These are phyloP conservation scores for Triticum turgidum DNA, from an alignment of 176 grass and related monocot species.

Conservation along the genomic window DNA sequence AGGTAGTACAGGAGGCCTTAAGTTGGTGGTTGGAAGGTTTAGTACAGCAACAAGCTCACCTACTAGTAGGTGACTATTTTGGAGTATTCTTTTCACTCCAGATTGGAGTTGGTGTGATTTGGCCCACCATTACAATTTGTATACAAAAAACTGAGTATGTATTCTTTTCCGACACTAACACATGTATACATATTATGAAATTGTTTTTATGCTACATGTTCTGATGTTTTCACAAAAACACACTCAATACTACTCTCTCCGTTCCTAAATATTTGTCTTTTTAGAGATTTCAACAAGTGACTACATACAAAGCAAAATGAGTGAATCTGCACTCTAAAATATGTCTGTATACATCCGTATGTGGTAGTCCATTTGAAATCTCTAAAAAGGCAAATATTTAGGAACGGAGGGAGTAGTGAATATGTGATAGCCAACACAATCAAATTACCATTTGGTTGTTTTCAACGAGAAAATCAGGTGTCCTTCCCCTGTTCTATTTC, in stretches of 20 bases:
- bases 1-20: neutral
- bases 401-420: neutral
- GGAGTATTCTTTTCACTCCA: conserved; percentile 18
- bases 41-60: neutral
- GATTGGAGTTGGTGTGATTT: conserved; percentile 31
- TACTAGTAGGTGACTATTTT: neutral
- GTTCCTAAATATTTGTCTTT: too few relatives aligned
- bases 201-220: conserved; percentile 25
- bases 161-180: conserved; percentile 13
- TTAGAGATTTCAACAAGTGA: too few relatives aligned
- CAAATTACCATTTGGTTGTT: neutral
- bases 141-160: neutral
- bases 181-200: neutral
- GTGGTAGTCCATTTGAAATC: too few relatives aligned
- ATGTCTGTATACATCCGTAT: too few relatives aligned
- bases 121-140: conserved; percentile 23
- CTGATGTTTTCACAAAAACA: neutral
- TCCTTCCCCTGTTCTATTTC: neutral
- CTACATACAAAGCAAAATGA: too few relatives aligned
- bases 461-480: neutral
- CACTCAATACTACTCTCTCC: neutral
- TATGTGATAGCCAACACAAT: neutral
- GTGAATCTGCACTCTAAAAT: too few relatives aligned
- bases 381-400: too few relatives aligned
- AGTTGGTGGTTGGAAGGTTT: neutral